Base-by-base conservation (phyloP, 2,329 filamentous ascomycete genomes). In the Hypoxylon sp. region DNA sequence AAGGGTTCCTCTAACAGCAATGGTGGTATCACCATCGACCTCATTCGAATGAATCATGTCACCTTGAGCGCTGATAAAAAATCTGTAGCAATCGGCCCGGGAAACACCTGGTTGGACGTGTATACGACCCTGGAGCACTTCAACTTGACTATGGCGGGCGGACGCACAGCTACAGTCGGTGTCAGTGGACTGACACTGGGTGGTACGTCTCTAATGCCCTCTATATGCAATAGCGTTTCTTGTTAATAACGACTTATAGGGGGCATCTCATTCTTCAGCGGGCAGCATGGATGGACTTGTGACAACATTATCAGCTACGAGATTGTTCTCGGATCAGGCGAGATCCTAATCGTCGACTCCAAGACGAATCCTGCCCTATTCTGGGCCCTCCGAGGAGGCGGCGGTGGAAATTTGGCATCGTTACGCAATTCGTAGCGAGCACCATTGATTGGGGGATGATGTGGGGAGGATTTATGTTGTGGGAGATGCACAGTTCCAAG, bases 181-280 rank as follows among this genome's bases (percentile, higher is more conserved):
- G 75, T 78, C 17, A 70, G 72, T 3, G 77, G 77, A 2, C 69
- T 77, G 27, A 48, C 75, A 13, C 65, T 77, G 1, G 75, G 75
- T 13, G 64, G 60, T 57, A 56, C 1, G 58, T 49, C 33, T 29
- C n/a, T 21, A 2, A 38, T 15, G 21, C 21, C 21, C n/a, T 17
- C 11, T 27, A n/a, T n/a, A n/a, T 1, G 2, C 18, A 7, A 6
- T 33, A 20, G 3, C 8, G 6, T 20, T 15, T 26, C 24, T 27
- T n/a, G 35, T 47, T n/a, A 54, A 15, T 11, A 38, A 21, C 31
- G 4, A 3, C n/a, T 48, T 29, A 7, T 20, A 23, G 74, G 73
- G 8, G 73, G 73, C 1, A 64, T 75, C 4, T 71, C 68, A 1
- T 73, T 69, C 55, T 72, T 72, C 50, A 62, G 65, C 8, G 66